These are phyloP conservation scores for Mycosphaerelloides madeirae DNA, from an alignment of 2,329 filamentous ascomycete species.

Conservation along the genomic window DNA sequence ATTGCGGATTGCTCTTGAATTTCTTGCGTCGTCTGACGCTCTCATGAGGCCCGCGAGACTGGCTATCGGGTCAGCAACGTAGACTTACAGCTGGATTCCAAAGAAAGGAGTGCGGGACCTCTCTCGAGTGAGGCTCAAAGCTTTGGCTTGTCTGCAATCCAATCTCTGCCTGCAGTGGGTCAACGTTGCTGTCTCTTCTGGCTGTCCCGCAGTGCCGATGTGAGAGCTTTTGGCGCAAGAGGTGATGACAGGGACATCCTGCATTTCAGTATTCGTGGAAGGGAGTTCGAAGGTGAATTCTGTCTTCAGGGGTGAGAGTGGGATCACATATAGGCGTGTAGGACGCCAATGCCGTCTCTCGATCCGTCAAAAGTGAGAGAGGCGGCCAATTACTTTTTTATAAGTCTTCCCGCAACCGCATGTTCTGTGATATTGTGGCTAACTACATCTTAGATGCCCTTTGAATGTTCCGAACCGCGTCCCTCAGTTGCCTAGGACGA, in stretches of 20 bases:
- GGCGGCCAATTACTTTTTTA: conserved; percentile 36
- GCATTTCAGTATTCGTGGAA: conserved; percentile 6
- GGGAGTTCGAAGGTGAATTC: conserved; percentile 1
- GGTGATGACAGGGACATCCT: not conserved
- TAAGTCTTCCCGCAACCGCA: conserved; percentile 33
- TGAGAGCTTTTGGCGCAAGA: not conserved
- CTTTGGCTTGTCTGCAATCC: conserved; percentile 73
- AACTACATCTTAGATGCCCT: conserved; percentile 16
- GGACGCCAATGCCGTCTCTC: conserved; percentile 15
- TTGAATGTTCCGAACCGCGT: not conserved
- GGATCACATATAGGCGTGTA: conserved; percentile 17
- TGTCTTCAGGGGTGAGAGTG: conserved; percentile 19
- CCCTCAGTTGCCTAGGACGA: conserved; percentile 20
- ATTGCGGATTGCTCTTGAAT: too few species aligned
- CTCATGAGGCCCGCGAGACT: too few species aligned
- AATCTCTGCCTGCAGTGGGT: conserved; percentile 18
- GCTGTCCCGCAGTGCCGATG: not conserved
- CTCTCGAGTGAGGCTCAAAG: conserved; percentile 93
- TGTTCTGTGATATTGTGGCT: conserved; percentile 12
- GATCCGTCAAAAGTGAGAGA: conserved; percentile 21
- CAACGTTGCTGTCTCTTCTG: conserved; percentile 1
- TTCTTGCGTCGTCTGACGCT: too few species aligned
- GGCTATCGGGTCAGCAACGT: not conserved
- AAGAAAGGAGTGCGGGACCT: conserved; percentile 59
- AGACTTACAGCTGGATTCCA: conserved; percentile 8